These are phyloP conservation scores for Iris pallida DNA, from an alignment of 116 monocot species.

Conservation along the genomic window DNA sequence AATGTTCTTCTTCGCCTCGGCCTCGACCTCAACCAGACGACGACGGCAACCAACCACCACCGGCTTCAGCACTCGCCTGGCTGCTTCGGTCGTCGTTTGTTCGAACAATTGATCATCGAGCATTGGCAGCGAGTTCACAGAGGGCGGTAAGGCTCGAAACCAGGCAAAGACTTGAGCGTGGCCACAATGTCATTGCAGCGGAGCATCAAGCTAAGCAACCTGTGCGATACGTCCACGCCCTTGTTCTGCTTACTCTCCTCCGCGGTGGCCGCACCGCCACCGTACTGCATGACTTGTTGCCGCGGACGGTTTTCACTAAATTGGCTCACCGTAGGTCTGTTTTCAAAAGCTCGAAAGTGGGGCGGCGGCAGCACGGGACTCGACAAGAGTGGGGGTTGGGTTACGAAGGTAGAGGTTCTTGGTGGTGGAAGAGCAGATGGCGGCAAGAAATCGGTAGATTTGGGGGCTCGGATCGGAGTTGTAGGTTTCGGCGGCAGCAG, in stretches of 20 bases:
- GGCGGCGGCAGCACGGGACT: background rate
- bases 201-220: conserved; percentile 26
- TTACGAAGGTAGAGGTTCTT: background rate
- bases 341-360: background rate
- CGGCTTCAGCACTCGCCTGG: background rate
- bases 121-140: conserved; percentile 11
- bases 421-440: background rate
- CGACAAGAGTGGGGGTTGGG: background rate
- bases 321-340: background rate
- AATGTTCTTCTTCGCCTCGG: no score
- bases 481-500: background rate
- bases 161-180: conserved; percentile 20
- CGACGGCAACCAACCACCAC: background rate
- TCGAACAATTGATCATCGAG: no score
- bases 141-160: conserved; percentile 30
- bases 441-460: conserved; percentile 14
- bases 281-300: background rate
- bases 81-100: no score
- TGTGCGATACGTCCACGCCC: conserved; percentile 6
- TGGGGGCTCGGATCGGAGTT: background rate
- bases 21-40: background rate
- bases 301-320: background rate
- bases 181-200: conserved; percentile 38
- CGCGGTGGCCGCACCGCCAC: background rate
- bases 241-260: background rate